Evolutionary conservation across 2,329 filamentous ascomycete species (phyloP).

Genomic region (Fusarium sp.): DNA sequence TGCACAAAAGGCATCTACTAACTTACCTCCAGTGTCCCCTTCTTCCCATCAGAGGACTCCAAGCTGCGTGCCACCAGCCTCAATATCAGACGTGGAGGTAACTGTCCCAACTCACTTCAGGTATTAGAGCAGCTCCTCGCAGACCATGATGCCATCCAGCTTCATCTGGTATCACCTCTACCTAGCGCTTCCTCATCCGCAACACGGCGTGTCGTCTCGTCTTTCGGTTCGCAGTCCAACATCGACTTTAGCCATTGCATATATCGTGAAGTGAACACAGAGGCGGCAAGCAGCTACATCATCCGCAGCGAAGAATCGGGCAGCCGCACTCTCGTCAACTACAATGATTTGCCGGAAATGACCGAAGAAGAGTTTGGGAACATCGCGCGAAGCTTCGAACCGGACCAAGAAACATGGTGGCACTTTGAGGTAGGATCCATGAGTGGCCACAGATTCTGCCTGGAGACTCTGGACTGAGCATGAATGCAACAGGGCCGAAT

Average conservation of each 20-base stretch:
- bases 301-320: constrained; percentile 72
- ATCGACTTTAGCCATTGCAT: constrained; percentile 71
- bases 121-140: constrained; percentile 76
- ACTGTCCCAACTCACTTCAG: constrained; percentile 79
- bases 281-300: constrained; percentile 79
- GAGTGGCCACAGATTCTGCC: constrained; percentile 3
- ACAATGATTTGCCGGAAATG: constrained; percentile 79
- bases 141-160: constrained; percentile 48
- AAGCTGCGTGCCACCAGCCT: constrained; percentile 77
- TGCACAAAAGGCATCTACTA: constrained; percentile 17
- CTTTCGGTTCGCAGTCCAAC: constrained; percentile 62
- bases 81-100: constrained; percentile 76
- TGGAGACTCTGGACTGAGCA: constrained; percentile 29
- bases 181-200: constrained; percentile 68
- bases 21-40: constrained; percentile 67
- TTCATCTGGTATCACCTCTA: constrained; percentile 67
- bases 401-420: constrained; percentile 69
- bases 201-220: constrained; percentile 66
- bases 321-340: constrained; percentile 79
- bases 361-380: constrained; percentile 70
- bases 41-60: constrained; percentile 79
- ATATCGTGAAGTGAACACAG: constrained; percentile 67
- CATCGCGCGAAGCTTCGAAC: constrained; percentile 58
- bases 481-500: constrained; percentile 69
- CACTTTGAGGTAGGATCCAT: constrained; percentile 76